Evolutionary conservation across 305 asterid species (phyloP).

Genomic region (Fraxinus latifolia): DNA sequence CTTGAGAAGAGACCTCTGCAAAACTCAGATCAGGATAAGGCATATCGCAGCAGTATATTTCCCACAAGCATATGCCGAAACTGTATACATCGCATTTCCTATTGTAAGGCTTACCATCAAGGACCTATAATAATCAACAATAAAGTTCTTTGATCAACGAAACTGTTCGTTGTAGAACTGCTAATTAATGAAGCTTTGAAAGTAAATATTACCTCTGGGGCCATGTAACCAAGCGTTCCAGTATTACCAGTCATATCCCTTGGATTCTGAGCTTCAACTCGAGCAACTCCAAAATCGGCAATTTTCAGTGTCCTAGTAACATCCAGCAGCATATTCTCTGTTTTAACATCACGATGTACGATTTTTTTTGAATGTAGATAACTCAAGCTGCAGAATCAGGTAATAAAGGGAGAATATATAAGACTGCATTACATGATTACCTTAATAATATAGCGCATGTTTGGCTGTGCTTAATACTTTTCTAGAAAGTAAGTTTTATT

Average conservation of each 20-base stretch:
- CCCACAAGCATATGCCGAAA: conserved; percentile 49
- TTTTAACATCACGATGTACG: conserved; percentile 46
- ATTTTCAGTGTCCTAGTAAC: conserved; percentile 33
- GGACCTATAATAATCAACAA: conserved; percentile 27
- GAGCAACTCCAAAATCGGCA: conserved; percentile 47
- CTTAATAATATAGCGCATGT: not conserved
- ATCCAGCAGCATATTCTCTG: conserved; percentile 46
- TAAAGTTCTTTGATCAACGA: not conserved
- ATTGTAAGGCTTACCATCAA: conserved; percentile 48
- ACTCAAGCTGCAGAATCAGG: conserved; percentile 39
- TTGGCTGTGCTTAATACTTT: not conserved
- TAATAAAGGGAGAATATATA: not conserved
- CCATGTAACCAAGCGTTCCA: conserved; percentile 53
- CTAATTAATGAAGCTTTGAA: not conserved
- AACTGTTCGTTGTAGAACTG: not conserved
- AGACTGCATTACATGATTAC: not conserved
- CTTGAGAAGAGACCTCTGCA: conserved; percentile 44
- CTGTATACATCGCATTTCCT: conserved; percentile 48
- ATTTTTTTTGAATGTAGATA: conserved; percentile 46
- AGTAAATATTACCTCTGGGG: conserved; percentile 38
- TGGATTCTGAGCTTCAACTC: conserved; percentile 51
- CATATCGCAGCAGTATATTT: conserved; percentile 42
- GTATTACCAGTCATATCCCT: conserved; percentile 51
- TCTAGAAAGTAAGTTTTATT: not conserved
- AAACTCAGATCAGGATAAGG: conserved; percentile 44